Conservation (phyloP, 345 rosid species). For the Mangifera indica region DNA sequence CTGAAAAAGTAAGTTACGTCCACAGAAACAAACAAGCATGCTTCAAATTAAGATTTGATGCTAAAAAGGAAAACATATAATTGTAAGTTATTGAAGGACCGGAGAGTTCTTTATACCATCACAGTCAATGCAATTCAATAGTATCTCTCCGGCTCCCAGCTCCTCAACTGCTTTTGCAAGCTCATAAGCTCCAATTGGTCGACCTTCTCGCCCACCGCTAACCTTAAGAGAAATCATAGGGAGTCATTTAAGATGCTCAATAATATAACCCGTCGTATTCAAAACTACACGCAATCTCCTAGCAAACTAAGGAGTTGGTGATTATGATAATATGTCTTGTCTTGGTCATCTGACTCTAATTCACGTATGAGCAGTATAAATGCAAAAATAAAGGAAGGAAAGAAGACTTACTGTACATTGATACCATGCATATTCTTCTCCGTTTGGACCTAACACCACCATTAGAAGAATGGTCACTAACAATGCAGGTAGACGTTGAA, state of each 20-base stretch:
- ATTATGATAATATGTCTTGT: neutral
- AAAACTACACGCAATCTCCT: neutral
- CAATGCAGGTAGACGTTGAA: too few relatives aligned
- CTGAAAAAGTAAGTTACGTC: conserved; percentile 39
- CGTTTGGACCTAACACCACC: conserved; percentile 67
- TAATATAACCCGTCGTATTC: neutral
- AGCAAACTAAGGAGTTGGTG: neutral
- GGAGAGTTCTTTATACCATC: conserved; percentile 55
- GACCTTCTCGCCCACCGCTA: conserved; percentile 93
- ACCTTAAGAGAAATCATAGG: conserved; percentile 46
- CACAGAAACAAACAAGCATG: neutral
- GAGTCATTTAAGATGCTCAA: conserved; percentile 6
- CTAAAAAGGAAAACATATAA: neutral
- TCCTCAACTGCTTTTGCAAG: conserved; percentile 95
- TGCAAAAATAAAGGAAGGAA: conserved; percentile 5
- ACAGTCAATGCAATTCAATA: conserved; percentile 93
- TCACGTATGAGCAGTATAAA: neutral
- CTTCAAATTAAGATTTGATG: conserved; percentile 5
- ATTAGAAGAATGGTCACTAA: neutral
- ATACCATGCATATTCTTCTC: conserved; percentile 97
- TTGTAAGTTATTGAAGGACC: neutral
- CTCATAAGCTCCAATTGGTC: conserved; percentile 96
- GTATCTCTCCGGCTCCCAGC: conserved; percentile 94
- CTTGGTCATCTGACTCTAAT: neutral
- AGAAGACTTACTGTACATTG: conserved; percentile 82